Base-by-base conservation (phyloP, 1,284 basidiomycete genomes). In the Cerrena zonata region DNA sequence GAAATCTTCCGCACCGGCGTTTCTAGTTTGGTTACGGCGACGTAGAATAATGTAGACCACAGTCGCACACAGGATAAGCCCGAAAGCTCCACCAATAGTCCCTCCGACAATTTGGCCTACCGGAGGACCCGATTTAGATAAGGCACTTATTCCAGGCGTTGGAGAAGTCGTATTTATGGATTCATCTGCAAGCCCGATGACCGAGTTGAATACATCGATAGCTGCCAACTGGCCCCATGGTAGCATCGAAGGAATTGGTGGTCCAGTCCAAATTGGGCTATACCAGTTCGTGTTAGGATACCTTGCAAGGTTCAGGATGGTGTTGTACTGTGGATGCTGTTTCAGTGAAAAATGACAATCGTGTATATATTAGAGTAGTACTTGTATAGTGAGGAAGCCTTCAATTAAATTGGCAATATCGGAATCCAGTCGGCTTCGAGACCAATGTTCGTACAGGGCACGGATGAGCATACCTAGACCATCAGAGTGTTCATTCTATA, bases 181-280 rank as follows among this genome's bases (percentile, higher is more conserved):
- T 34, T 34, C 7, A 7, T 34, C 30, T 7, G 30, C 30, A 7
- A 34, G 7, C 7, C 43, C 50, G 24, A 47, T n/a, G 15, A 48
- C 48, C 12, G 52, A 24, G 27, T 53, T 53, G 30, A 53, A 41
- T 4, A 38, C 30, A 45, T 53, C 52, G 13, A 53, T 12, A 3
- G 52, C 52, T 18, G 52, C 52, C 2, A 53, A 40, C 30, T 53
- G 52, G 10, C 52, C 52, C 48, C 48, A 50, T 4, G 52, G 52
- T 10, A 36, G 23, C 3, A 50, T 11, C 3, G n/a, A 13, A 7
- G 43, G 10, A 5, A 47, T 42, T 19, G 52, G 43, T 21, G 52
- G 52, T 4, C 52, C 52, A 25, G 15, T 4, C 52, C 52, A 53
- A 3, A 13, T 25, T 10, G 48, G 24, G 2, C 48, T 50, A 27